Conservation (phyloP, 257 asterid species). For the Solanum lignicaule region DNA sequence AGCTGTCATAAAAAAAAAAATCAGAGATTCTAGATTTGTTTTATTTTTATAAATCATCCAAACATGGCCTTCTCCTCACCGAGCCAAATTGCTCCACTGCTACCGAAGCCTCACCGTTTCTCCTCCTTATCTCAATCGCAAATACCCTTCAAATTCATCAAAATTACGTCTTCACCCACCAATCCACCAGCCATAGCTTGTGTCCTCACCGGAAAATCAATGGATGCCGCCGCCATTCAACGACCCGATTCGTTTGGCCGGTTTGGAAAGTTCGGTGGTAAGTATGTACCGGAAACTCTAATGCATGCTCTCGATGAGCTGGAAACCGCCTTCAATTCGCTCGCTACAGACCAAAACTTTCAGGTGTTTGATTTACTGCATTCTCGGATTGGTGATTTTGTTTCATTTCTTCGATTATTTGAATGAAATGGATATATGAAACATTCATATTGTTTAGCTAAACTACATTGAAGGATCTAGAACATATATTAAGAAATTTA, state of each 20-base stretch:
- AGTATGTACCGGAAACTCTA: slow-evolving; percentile 82
- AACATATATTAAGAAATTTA: not conserved
- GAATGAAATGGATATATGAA: not conserved
- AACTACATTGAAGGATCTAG: not conserved
- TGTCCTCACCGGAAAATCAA: slow-evolving; percentile 18
- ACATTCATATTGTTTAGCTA: not conserved
- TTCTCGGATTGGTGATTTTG: not conserved
- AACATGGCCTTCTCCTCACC: slow-evolving; percentile 15
- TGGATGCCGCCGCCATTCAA: slow-evolving; percentile 23
- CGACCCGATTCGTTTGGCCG: slow-evolving; percentile 92
- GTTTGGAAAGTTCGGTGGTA: slow-evolving; percentile 80
- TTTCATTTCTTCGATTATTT: not conserved
- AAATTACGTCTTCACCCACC: slow-evolving; percentile 4
- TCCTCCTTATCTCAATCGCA: slow-evolving; percentile 13
- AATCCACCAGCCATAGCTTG: slow-evolving; percentile 16
- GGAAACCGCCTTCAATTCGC: slow-evolving; percentile 60
- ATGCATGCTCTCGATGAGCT: slow-evolving; percentile 90
- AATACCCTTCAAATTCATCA: slow-evolving; percentile 12
- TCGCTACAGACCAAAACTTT: slow-evolving; percentile 46
- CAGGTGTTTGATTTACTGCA: slow-evolving; percentile 40
- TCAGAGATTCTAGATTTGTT: not conserved
- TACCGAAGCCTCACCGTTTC: slow-evolving; percentile 23
- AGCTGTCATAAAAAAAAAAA: not conserved
- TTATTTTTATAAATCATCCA: not conserved
- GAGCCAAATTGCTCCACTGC: not conserved